Evolutionary conservation across 1,284 basidiomycete species (phyloP), one percentile per base, ranked within the genome.

Genomic region (Trichosporon sp.): DNA sequence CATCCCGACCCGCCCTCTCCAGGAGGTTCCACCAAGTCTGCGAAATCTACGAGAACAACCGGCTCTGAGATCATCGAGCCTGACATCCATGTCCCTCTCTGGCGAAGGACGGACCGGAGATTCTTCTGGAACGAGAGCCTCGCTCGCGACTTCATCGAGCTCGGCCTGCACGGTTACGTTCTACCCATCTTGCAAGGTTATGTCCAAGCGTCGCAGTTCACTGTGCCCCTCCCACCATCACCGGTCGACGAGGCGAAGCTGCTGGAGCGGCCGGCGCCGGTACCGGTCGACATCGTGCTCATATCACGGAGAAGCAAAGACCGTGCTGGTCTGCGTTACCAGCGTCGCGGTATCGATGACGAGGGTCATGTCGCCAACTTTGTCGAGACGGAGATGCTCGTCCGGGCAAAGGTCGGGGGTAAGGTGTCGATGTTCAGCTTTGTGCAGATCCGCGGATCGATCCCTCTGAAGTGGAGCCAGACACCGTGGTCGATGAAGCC

Each of bases 101-200:
- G 87, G 86, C 77, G 86, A 10, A 71, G 85, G 3, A 85, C 83
- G 4, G 86, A 88, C 70, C 76, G 81, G 2, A 79, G 86, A 0
- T 88, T 87, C 79, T 87, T 86, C 80, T 87, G 86, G 83, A 88
- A 88, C 78, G 85, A 86, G 77, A 83, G 71, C 67, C 71, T 83
- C 38, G 64, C 80, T 65, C 77, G 80, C 68, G 80, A 82, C 67
- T 81, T 84, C 70, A 78, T 83, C 70, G 79, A 81, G 38, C 73
- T 73, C 7, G 85, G 85, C 1, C 84, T 93, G 11, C 92, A 96
- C 81, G 86, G 90, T 1, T 96, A 91, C 78, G 88, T 96, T 65
- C 85, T 96, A 1, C 93, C 93, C 0, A 87, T 96, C 67, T 91
- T 94, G 88, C 94, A 97, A 85, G 94, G 94, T 2, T 95, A 91